These are phyloP conservation scores for Musa troglodytarum DNA, from an alignment of 176 grass and related monocot genomes.

Conservation along the genomic window DNA sequence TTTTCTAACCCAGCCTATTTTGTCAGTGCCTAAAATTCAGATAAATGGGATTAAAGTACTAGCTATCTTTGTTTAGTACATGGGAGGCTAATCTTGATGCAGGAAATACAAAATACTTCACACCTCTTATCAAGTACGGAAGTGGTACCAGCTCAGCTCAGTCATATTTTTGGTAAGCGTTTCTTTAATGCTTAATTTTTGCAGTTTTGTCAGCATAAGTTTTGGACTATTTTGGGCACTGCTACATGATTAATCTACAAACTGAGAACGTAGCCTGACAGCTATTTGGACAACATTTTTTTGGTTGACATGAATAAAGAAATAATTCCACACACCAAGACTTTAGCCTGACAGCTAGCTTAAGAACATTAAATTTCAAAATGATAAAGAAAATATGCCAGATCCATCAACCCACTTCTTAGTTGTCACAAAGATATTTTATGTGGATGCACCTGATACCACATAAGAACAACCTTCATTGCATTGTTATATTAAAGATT, in stretches of 20 bases:
- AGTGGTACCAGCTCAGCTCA: background rate
- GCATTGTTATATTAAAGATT: background rate
- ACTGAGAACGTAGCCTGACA: too few species aligned
- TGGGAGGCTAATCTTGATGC: background rate
- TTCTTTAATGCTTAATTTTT: background rate
- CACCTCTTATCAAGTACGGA: slow-evolving; percentile 1
- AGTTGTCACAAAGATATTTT: background rate
- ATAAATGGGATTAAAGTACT: background rate
- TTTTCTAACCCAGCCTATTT: background rate
- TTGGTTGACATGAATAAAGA: background rate
- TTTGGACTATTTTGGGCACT: too few species aligned
- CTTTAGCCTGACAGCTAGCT: slow-evolving; percentile 6
- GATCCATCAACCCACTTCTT: background rate
- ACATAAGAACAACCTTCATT: background rate
- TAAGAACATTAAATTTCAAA: slow-evolving; percentile 1
- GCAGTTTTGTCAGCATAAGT: background rate
- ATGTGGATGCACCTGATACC: background rate
- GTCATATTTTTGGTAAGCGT: background rate
- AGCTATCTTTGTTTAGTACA: background rate
- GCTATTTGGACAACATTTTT: too few species aligned
- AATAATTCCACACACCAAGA: background rate
- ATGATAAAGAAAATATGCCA: slow-evolving; percentile 1
- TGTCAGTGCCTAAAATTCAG: background rate
- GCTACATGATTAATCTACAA: background rate
- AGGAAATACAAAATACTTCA: background rate